Percentiles rank a stretch among this genome's conserved stretches.
Evolutionary conservation across 371 early-diverging fungal species (phyloP).

Genomic region (Zychaea mexicana): DNA sequence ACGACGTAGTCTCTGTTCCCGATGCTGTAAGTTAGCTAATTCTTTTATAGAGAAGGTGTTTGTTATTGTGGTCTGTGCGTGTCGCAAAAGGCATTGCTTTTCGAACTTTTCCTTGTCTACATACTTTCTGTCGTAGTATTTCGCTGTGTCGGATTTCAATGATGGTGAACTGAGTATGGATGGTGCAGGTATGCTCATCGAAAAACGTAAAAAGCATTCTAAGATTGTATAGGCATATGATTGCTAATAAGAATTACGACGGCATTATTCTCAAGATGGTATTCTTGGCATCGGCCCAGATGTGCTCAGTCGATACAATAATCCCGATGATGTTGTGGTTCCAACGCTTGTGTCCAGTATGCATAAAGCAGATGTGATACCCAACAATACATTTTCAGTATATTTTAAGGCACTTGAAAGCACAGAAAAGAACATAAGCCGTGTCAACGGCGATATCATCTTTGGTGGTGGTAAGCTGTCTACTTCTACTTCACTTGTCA

Average conservation of each 20-base stretch:
- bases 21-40: constrained; percentile 25
- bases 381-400: constrained; percentile 37
- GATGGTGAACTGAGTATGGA: constrained; percentile 44
- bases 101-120: background rate
- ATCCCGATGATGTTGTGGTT: constrained; percentile 24
- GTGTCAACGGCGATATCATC: constrained; percentile 41
- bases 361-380: constrained; percentile 30
- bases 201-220: background rate
- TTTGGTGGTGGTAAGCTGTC: constrained; percentile 40
- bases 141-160: constrained; percentile 43
- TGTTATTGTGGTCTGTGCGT: no score
- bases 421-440: constrained; percentile 2
- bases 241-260: background rate
- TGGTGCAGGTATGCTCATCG: constrained; percentile 27
- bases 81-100: no score
- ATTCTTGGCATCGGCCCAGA: constrained; percentile 49
- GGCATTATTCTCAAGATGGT: constrained; percentile 23
- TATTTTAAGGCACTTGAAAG: constrained; percentile 33
- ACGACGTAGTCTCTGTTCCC: constrained; percentile 24
- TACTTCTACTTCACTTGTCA: no score
- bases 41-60: no score
- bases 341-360: constrained; percentile 43
- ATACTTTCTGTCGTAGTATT: constrained; percentile 20
- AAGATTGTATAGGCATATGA: no score
- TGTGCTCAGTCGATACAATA: constrained; percentile 32